Conservation (phyloP, 495 filamentous ascomycete species). For the Ascodesmis nigricans region DNA sequence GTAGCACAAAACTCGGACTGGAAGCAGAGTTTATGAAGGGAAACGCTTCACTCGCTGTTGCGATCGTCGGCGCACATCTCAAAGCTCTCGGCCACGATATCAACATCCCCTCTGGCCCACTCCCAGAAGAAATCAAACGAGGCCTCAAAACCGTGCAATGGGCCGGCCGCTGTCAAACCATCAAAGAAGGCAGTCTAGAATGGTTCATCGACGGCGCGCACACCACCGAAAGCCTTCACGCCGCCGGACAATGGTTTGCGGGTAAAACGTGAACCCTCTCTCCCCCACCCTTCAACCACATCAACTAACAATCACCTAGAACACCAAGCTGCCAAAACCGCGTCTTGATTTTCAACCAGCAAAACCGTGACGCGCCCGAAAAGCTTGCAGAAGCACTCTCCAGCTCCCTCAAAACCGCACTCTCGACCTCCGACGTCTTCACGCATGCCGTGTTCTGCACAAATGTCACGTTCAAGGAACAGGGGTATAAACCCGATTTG, state of each 20-base stretch:
- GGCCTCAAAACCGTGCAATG: slow-evolving; percentile 58
- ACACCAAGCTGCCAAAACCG: neutral
- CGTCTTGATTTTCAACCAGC: slow-evolving; percentile 77
- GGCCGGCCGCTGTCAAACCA: slow-evolving; percentile 66
- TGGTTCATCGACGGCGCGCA: slow-evolving; percentile 92
- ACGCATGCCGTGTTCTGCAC: slow-evolving; percentile 73
- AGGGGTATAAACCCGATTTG: slow-evolving; percentile 36
- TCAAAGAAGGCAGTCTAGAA: slow-evolving; percentile 35
- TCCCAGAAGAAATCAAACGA: slow-evolving; percentile 27
- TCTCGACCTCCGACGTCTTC: slow-evolving; percentile 46
- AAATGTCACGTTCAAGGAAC: slow-evolving; percentile 53
- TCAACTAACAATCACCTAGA: too few relatives aligned
- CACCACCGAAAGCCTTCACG: slow-evolving; percentile 65
- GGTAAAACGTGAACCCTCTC: slow-evolving; percentile 13
- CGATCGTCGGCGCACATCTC: slow-evolving; percentile 31
- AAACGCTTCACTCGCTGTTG: slow-evolving; percentile 68
- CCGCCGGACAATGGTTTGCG: slow-evolving; percentile 61
- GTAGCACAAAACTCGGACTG: slow-evolving; percentile 44
- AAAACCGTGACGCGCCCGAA: slow-evolving; percentile 42
- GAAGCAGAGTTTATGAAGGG: slow-evolving; percentile 62
- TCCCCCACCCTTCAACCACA: too few relatives aligned
- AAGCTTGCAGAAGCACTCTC: slow-evolving; percentile 19
- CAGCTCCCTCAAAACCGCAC: slow-evolving; percentile 21
- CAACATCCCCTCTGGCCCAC: neutral
- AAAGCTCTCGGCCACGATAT: slow-evolving; percentile 2